Conservation (phyloP, 169 alveolate species). For the Plasmodium inui region DNA sequence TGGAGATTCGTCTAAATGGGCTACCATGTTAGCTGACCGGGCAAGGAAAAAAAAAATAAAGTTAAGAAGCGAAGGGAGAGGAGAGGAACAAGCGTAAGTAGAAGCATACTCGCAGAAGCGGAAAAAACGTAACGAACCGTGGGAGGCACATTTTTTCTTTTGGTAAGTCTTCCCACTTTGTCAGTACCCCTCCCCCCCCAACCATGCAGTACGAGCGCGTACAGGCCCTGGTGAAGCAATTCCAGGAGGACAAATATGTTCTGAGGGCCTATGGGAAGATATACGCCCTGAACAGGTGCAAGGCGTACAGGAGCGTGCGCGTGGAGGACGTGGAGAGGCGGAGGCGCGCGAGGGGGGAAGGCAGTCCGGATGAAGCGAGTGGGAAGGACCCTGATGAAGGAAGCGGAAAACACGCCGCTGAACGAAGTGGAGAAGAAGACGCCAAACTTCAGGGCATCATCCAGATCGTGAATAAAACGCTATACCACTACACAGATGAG, state of each 20-base stretch:
- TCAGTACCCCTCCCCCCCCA: neutral
- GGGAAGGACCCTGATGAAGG: neutral
- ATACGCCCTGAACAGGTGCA: slow-evolving; percentile 33
- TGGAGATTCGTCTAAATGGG: neutral
- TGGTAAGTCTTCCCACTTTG: neutral
- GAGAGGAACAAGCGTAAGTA: neutral
- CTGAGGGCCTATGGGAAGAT: slow-evolving; percentile 22
- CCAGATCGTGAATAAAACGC: slow-evolving; percentile 36
- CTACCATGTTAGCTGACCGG: neutral
- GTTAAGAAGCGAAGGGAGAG: neutral
- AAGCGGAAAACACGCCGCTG: neutral
- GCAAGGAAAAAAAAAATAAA: neutral
- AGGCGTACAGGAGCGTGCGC: slow-evolving; percentile 8
- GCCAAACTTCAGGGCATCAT: slow-evolving; percentile 5
- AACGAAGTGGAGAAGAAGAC: neutral
- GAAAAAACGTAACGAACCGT: neutral
- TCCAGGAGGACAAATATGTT: slow-evolving; percentile 18
- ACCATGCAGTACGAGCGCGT: slow-evolving; percentile 40
- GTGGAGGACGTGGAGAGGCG: slow-evolving; percentile 32
- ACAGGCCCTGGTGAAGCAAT: slow-evolving; percentile 1
- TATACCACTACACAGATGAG: slow-evolving; percentile 75
- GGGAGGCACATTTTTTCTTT: neutral
- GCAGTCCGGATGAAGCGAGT: neutral
- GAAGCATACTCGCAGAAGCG: neutral
- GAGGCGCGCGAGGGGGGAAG: neutral